Conservation (phyloP, 805 yeast species). For the Suhomyces canberraensis region DNA sequence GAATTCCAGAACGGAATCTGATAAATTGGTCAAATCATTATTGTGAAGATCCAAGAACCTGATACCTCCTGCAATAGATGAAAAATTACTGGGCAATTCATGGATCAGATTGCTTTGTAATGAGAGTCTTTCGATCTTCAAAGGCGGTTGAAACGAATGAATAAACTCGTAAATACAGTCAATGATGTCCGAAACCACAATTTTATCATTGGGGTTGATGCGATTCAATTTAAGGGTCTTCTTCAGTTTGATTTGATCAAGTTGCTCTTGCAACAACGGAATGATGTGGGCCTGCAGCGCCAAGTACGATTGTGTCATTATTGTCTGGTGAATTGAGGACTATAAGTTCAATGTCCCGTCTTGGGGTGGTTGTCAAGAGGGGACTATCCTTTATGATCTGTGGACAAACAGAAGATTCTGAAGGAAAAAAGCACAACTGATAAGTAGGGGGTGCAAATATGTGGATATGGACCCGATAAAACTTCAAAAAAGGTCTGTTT, state of each 20-base stretch:
- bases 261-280: constrained; percentile 12
- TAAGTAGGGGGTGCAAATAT: too few species aligned
- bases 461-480: too few species aligned
- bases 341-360: too few species aligned
- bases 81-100: constrained; percentile 47
- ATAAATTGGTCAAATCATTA: constrained; percentile 54
- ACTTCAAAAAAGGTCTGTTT: too few species aligned
- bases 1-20: constrained; percentile 35
- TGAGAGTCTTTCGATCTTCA: constrained; percentile 45
- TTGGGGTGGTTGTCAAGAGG: too few species aligned
- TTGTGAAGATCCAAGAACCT: constrained; percentile 64
- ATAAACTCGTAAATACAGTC: constrained; percentile 13
- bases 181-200: constrained; percentile 7
- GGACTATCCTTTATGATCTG: too few species aligned
- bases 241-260: constrained; percentile 12
- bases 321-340: background rate
- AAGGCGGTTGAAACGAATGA: constrained; percentile 11
- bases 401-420: too few species aligned
- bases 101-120: constrained; percentile 50
- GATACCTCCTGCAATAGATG: constrained; percentile 39
- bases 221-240: constrained; percentile 12
- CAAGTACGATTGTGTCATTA: constrained; percentile 5
- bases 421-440: too few species aligned
- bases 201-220: constrained; percentile 1
- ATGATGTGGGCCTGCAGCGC: constrained; percentile 5